Evolutionary conservation across 768 basidiomycete species (phyloP).

Genomic region (Amanita jacksonii): DNA sequence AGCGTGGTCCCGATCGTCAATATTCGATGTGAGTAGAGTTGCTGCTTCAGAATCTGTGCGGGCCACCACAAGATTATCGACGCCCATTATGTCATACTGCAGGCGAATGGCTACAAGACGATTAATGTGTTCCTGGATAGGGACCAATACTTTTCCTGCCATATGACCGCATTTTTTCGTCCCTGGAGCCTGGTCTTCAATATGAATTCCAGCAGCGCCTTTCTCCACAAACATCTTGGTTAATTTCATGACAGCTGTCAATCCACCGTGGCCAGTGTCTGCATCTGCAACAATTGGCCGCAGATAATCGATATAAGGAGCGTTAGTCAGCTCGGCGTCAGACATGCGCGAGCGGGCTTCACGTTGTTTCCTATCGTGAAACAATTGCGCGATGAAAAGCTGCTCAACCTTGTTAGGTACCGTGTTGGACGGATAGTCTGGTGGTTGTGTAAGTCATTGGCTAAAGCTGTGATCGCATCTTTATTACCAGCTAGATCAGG

Average conservation of each 20-base stretch:
- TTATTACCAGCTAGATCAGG: slow-evolving; percentile 89
- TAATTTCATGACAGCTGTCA: slow-evolving; percentile 98
- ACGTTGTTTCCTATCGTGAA: slow-evolving; percentile 97
- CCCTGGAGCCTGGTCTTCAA: slow-evolving; percentile 96
- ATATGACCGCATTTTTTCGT: slow-evolving; percentile 96
- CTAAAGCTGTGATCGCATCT: not conserved
- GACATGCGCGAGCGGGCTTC: slow-evolving; percentile 66
- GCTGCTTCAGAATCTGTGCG: slow-evolving; percentile 98
- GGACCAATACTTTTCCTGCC: slow-evolving; percentile 95
- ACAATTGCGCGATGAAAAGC: slow-evolving; percentile 94
- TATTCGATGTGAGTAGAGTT: slow-evolving; percentile 92
- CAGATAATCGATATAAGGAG: slow-evolving; percentile 78
- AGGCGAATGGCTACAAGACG: slow-evolving; percentile 94
- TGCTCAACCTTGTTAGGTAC: slow-evolving; percentile 99
- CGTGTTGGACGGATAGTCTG: slow-evolving; percentile 97
- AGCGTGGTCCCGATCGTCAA: slow-evolving; percentile 93
- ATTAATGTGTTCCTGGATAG: slow-evolving; percentile 96
- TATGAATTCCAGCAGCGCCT: slow-evolving; percentile 94
- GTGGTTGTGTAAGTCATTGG: not conserved
- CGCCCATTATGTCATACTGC: slow-evolving; percentile 98
- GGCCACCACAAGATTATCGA: slow-evolving; percentile 87
- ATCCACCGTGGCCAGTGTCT: slow-evolving; percentile 95
- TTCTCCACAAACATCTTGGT: slow-evolving; percentile 99
- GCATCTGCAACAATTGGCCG: slow-evolving; percentile 95
- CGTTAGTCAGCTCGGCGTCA: slow-evolving; percentile 59